Base-by-base conservation (phyloP, 2,329 filamentous ascomycete genomes). In the Aureobasidium sp. region DNA sequence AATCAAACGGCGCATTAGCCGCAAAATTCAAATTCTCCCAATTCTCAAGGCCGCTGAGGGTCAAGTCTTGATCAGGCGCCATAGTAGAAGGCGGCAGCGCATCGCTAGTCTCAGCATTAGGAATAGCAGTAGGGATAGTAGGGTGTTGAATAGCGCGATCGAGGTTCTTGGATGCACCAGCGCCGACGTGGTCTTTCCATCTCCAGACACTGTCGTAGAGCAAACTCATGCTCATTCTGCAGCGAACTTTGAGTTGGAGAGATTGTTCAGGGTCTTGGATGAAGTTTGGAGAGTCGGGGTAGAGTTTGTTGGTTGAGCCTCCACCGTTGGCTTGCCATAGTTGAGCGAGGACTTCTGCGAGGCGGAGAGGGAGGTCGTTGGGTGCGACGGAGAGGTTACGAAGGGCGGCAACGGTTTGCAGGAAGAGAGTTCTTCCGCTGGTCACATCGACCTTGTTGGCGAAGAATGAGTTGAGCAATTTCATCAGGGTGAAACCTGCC, bases 181-280 rank as follows among this genome's bases (percentile, higher is more conserved):
- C 75, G 42, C 79, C 77, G 41, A 82, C 91, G 71, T 92, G 88
- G 71, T 90, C 87, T 67, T 90, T 83, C 89, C 89, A 94, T 65
- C 89, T 83, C 89, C 89, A 93, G 56, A 91, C 89, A 13, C 87
- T 90, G 74, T 94, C 89, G 69, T 90, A 93, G 1, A 94, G 86
- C 15, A 92, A 82, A 72, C 88, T 91, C 86, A 93, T 90, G 73
- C 89, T 92, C 79, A 91, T 90, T 27, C 89, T 82, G 68, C 88
- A 91, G 55, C 89, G 84, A n/a, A 93, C 88, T 70, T 91, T 90
- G 53, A 94, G 81, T 71, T 91, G 87, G 47, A 93, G 77, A 64
- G 82, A 88, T 67, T 90, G 87, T 34, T 73, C 51, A 44, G 70
- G 64, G 68, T 70, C 59, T 69, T 64, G 64, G 70, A 64, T 62